phyloP scores from a whole-genome alignment of 331 rosid genomes.

The Malus hybrid region DNA sequence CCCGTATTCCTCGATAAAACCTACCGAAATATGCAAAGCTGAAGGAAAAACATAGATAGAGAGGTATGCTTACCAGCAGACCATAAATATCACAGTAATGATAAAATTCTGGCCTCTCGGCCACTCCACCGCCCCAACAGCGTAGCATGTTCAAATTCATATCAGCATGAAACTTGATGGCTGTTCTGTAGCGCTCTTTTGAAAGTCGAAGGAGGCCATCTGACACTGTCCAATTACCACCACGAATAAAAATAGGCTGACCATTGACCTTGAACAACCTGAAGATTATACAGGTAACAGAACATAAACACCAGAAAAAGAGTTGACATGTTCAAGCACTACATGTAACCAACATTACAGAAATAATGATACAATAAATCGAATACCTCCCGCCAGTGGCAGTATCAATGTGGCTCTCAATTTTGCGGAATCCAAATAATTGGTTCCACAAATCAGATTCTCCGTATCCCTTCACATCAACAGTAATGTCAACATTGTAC shows the following conservation, averaged over 20 bases:
- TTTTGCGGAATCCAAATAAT: conserved; percentile 82
- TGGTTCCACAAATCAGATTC: conserved; percentile 89
- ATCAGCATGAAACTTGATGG: conserved; percentile 86
- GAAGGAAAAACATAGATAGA: not conserved
- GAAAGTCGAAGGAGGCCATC: conserved; percentile 90
- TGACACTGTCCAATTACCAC: conserved; percentile 95
- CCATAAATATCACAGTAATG: conserved; percentile 83
- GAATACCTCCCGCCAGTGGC: conserved; percentile 84
- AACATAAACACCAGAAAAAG: conserved; percentile 1
- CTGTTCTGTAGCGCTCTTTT: conserved; percentile 71
- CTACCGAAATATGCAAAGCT: not conserved
- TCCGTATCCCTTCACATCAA: conserved; percentile 72
- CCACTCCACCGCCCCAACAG: conserved; percentile 97
- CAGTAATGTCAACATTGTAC: conserved; percentile 54
- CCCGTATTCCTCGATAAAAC: not conserved
- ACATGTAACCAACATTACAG: too few species aligned
- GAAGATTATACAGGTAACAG: conserved; percentile 7
- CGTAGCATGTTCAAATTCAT: conserved; percentile 97
- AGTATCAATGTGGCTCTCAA: conserved; percentile 72
- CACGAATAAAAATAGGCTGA: conserved; percentile 78
- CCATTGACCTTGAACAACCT: conserved; percentile 97
- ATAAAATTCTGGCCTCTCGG: conserved; percentile 94
- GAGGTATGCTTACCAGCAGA: conserved; percentile 54
- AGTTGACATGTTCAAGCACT: not conserved
- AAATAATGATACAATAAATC: not conserved